phyloP scores from a whole-genome alignment of 2,329 filamentous ascomycete genomes.

The Cercospora berteroae region DNA sequence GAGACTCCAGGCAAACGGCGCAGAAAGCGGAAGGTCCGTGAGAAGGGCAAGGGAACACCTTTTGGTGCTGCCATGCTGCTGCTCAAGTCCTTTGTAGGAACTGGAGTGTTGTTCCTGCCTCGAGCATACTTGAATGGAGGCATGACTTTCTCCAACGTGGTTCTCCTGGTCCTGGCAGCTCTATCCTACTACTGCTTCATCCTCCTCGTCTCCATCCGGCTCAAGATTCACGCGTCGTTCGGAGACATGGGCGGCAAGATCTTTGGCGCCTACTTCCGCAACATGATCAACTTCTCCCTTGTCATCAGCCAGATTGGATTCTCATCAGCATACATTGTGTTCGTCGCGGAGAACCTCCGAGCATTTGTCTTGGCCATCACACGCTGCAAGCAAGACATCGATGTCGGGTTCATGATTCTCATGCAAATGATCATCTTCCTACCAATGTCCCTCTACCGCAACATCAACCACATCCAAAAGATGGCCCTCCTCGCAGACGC shows the following conservation, averaged over 20 bases:
- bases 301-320: conserved; percentile 95
- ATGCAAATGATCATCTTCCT: conserved; percentile 95
- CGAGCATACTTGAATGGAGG: conserved; percentile 93
- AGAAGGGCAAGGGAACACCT: conserved; percentile 73
- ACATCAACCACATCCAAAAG: conserved; percentile 96
- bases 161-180: conserved; percentile 79
- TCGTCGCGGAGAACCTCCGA: conserved; percentile 91
- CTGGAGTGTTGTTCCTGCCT: conserved; percentile 88
- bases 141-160: conserved; percentile 92
- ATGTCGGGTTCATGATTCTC: conserved; percentile 85
- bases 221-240: conserved; percentile 89
- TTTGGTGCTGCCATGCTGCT: conserved; percentile 79
- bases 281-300: conserved; percentile 83
- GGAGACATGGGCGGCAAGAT: conserved; percentile 92
- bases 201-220: conserved; percentile 79
- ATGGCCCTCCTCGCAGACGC: conserved; percentile 90
- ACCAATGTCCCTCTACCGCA: conserved; percentile 86
- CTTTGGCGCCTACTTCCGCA: conserved; percentile 87
- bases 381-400: conserved; percentile 79
- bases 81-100: conserved; percentile 97
- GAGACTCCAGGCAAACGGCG: conserved; percentile 62
- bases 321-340: conserved; percentile 92
- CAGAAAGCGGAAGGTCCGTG: conserved; percentile 72
- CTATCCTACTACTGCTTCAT: conserved; percentile 98
- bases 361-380: conserved; percentile 91